phyloP scores from a whole-genome alignment of 2,329 filamentous ascomycete species.

The Sporothrix globosa region DNA sequence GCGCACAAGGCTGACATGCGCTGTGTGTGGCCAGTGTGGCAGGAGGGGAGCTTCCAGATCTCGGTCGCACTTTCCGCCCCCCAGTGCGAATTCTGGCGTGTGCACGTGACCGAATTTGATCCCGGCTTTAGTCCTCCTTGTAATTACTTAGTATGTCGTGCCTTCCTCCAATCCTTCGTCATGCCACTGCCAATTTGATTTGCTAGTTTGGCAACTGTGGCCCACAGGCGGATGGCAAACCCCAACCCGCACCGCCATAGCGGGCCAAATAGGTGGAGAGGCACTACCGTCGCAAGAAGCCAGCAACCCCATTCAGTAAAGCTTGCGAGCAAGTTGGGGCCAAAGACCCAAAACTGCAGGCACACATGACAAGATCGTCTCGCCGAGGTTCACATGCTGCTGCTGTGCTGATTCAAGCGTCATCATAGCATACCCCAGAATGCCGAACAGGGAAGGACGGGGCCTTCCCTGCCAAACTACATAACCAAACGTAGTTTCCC shows the following conservation, averaged over 20 bases:
- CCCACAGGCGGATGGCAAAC: constrained; percentile 2
- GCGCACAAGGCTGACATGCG: constrained; percentile 30
- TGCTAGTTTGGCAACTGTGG: neutral
- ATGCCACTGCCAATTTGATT: too few species aligned
- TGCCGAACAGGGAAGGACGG: constrained; percentile 28
- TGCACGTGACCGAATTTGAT: neutral
- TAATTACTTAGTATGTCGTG: too few species aligned
- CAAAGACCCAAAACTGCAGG: neutral
- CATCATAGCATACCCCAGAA: constrained; percentile 32
- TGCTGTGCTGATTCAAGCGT: constrained; percentile 27
- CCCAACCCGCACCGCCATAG: neutral
- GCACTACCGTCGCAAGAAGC: constrained; percentile 22
- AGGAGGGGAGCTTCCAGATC: neutral
- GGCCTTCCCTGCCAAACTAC: constrained; percentile 23
- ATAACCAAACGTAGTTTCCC: constrained; percentile 29
- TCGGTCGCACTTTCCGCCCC: too few species aligned
- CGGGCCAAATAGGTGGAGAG: neutral
- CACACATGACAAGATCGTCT: constrained; percentile 30
- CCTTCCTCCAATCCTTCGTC: too few species aligned
- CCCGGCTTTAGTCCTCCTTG: neutral
- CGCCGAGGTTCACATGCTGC: constrained; percentile 34
- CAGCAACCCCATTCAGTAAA: constrained; percentile 18
- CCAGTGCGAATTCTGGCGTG: neutral
- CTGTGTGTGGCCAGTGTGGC: constrained; percentile 23
- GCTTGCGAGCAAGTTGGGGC: constrained; percentile 9